These are phyloP conservation scores for Aureobasidium melanogenum DNA, from an alignment of 2,329 filamentous ascomycete genomes.

Conservation along the genomic window DNA sequence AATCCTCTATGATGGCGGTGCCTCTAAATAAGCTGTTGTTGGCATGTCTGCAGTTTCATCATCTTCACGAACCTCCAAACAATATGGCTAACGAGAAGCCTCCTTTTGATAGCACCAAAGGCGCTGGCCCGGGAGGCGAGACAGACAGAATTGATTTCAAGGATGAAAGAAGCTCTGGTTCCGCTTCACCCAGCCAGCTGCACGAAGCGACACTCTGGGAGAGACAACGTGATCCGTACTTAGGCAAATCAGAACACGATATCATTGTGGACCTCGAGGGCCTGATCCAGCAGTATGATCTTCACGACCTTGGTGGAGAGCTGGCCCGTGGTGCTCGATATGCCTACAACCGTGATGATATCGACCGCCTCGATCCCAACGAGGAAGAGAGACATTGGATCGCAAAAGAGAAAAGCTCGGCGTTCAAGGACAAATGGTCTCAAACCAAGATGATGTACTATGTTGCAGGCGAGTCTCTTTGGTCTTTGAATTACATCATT, in stretches of 20 bases:
- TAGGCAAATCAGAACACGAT: constrained; percentile 21
- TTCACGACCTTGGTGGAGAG: constrained; percentile 18
- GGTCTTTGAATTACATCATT: neutral
- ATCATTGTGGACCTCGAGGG: constrained; percentile 20
- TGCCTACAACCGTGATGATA: constrained; percentile 17
- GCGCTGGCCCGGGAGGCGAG: neutral
- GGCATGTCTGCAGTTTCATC: neutral
- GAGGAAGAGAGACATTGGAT: constrained; percentile 50
- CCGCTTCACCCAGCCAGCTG: neutral
- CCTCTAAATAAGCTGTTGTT: neutral
- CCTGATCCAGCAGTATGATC: constrained; percentile 18
- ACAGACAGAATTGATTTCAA: constrained; percentile 5
- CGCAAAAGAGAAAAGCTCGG: constrained; percentile 52
- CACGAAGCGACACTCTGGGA: constrained; percentile 4
- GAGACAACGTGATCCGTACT: constrained; percentile 20
- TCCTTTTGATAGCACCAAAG: neutral
- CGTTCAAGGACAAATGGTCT: constrained; percentile 60
- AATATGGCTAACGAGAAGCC: neutral
- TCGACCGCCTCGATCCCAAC: constrained; percentile 37
- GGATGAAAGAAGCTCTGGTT: constrained; percentile 1
- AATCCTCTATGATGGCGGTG: neutral
- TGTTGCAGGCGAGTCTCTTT: constrained; percentile 36
- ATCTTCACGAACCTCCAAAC: neutral
- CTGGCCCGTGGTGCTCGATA: constrained; percentile 21
- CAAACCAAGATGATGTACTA: constrained; percentile 42